Evolutionary conservation across 2,329 filamentous ascomycete genomes (phyloP).

Genomic region (Botrytis deweyae): DNA sequence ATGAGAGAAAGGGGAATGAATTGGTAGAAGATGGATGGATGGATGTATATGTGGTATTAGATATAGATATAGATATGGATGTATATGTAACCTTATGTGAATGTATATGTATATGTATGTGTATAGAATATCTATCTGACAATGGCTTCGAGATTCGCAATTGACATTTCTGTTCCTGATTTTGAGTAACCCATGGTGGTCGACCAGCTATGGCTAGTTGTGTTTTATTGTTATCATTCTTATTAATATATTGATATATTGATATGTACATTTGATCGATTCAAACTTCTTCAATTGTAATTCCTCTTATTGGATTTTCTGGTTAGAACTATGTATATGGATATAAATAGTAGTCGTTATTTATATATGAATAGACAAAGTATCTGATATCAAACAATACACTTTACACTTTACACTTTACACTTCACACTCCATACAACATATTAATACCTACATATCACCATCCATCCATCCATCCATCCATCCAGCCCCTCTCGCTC

Average conservation of each 20-base stretch:
- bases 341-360: too few species aligned
- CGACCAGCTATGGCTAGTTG: not conserved
- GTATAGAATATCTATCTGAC: not conserved
- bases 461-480: not conserved
- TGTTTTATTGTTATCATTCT: not conserved
- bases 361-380: not conserved
- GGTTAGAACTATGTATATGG: too few species aligned
- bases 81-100: too few species aligned
- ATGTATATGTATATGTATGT: too few species aligned
- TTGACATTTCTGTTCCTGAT: not conserved
- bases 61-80: not conserved
- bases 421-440: too few species aligned
- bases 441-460: too few species aligned
- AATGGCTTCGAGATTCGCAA: not conserved
- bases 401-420: not conserved
- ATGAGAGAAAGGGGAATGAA: not conserved
- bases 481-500: not conserved
- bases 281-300: not conserved
- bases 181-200: constrained; percentile 3
- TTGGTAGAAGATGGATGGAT: too few species aligned
- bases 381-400: not conserved
- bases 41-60: not conserved
- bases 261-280: not conserved
- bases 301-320: not conserved
- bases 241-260: not conserved